These are phyloP conservation scores for Datura wrightii DNA, from an alignment of 257 asterid species.

Conservation along the genomic window DNA sequence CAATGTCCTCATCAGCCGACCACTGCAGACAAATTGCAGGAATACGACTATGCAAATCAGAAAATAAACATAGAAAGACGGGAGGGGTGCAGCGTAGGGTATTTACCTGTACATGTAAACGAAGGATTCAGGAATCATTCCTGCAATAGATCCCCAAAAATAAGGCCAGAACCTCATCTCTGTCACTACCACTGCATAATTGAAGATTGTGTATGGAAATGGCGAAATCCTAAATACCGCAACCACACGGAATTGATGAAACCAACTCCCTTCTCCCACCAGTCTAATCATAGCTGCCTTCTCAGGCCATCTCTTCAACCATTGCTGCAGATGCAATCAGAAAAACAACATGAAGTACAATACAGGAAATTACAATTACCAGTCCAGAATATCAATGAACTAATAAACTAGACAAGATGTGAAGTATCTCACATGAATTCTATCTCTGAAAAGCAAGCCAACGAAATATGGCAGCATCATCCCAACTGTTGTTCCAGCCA, in stretches of 20 bases:
- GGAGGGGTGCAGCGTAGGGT: constrained; percentile 14
- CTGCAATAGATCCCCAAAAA: constrained; percentile 78
- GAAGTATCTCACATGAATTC: constrained; percentile 32
- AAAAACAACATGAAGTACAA: not conserved
- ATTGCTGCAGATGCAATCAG: constrained; percentile 49
- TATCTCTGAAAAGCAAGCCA: constrained; percentile 34
- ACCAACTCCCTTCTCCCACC: constrained; percentile 91
- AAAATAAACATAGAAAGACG: not conserved
- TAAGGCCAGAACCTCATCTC: constrained; percentile 93
- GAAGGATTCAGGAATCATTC: constrained; percentile 97
- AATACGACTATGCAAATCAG: constrained; percentile 31
- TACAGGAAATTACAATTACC: constrained; percentile 10
- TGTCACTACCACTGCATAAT: constrained; percentile 85
- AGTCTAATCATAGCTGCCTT: constrained; percentile 80
- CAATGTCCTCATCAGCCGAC: constrained; percentile 77
- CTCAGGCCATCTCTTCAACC: constrained; percentile 94
- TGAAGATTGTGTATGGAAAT: constrained; percentile 91
- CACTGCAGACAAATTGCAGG: constrained; percentile 59
- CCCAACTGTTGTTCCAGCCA: constrained; percentile 36
- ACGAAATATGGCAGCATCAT: constrained; percentile 29
- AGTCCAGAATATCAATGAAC: constrained; percentile 2
- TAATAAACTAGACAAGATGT: constrained; percentile 7
- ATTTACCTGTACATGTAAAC: constrained; percentile 83
- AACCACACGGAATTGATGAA: constrained; percentile 87
- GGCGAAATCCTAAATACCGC: constrained; percentile 87